Evolutionary conservation across 345 rosid genomes (phyloP), one percentile per base, ranked within the genome.

Genomic region (Jatropha curcas): DNA sequence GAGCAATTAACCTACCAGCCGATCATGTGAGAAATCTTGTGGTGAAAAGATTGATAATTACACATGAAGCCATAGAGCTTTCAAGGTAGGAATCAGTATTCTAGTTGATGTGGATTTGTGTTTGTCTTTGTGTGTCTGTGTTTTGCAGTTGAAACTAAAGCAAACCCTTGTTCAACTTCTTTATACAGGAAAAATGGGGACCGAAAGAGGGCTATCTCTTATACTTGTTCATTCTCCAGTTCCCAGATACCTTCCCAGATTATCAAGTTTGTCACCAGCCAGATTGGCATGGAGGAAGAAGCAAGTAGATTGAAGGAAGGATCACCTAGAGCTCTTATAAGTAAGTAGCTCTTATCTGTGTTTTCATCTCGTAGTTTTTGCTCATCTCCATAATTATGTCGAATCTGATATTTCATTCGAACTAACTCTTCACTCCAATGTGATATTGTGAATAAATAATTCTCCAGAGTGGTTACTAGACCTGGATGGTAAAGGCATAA

Each of bases 291-390:
- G 28, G 84, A 75, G 48, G 84, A 81, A 19, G 78, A 76, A 68
- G 77, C 79, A 19, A 68, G 64, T 53, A 22, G 57, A 70, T 70
- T 77, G 28, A 41, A 31, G 9, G 81, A 74, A 70, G 83, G 86
- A 43, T 84, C 89, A 7, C 88, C 92, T 60, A 84, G 62, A 76
- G 82, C 85, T 67, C 83, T 88, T 41, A 65, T 82, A 64, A 79
- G 92, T 88, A 75, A 81, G 86, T 57, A 37, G n/a, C 56, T 69
- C n/a, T 37, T 22, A 2, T 9, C 28, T 62, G 11, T 22, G 50
- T 35, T 13, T 25, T 75, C 34, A 4, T 31, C 39, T 7, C 41
- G 22, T 34, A 5, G 5, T 1, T 33, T 4, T 56, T 61, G 13
- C 4, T 60, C 14, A 68, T 13, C 31, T 50, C 17, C 55, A 16